Evolutionary conservation across 495 filamentous ascomycete genomes (phyloP).

Genomic region (Niebla homalea): DNA sequence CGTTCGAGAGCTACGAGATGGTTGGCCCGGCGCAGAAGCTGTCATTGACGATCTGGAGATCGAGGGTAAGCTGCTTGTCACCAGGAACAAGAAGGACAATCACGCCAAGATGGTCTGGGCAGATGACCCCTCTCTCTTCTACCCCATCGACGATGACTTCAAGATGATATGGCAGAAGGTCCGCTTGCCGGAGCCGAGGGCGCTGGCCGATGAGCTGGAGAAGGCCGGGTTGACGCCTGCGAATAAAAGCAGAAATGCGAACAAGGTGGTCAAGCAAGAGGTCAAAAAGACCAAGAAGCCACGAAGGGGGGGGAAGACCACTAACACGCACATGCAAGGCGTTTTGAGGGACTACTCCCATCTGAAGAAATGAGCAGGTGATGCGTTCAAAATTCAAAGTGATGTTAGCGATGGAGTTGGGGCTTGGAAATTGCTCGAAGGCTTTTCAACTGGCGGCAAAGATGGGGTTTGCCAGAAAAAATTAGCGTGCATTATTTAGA

Average conservation of each 20-base stretch:
- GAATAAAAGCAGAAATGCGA: conserved; percentile 56
- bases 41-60: conserved; percentile 65
- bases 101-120: conserved; percentile 75
- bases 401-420: conserved; percentile 1
- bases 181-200: conserved; percentile 58
- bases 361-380: conserved; percentile 29
- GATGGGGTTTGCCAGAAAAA: not conserved
- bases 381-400: not conserved
- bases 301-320: conserved; percentile 67
- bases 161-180: conserved; percentile 68
- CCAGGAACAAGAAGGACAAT: conserved; percentile 86
- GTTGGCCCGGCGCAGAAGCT: conserved; percentile 72
- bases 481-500: not conserved
- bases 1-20: conserved; percentile 85
- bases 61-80: conserved; percentile 67
- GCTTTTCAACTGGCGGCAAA: not conserved
- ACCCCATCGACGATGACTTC: conserved; percentile 71
- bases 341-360: conserved; percentile 76
- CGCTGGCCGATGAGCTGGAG: conserved; percentile 60
- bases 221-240: conserved; percentile 65
- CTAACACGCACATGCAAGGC: conserved; percentile 84
- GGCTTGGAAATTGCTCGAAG: too few species aligned
- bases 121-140: conserved; percentile 64
- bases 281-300: conserved; percentile 50
- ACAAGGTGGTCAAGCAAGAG: conserved; percentile 40